Conservation (phyloP, 805 yeast species). For the Saccharomycopsis amapae region DNA sequence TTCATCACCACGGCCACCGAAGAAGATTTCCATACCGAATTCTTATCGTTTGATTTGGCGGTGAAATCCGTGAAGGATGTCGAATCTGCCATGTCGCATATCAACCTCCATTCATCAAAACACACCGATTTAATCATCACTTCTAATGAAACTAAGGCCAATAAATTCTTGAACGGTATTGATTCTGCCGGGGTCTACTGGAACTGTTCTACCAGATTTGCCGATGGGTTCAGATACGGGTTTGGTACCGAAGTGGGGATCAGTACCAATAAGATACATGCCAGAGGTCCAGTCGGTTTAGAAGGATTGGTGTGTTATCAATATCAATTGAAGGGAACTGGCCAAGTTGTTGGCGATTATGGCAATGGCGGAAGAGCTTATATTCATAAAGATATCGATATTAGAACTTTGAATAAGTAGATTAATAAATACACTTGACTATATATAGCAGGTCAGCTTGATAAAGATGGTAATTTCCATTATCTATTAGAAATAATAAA, state of each 20-base stretch:
- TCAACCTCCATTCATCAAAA: conserved; percentile 86
- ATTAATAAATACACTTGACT: too few species aligned
- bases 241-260: conserved; percentile 99
- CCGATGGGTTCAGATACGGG: conserved; percentile 98
- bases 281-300: conserved; percentile 97
- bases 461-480: too few species aligned
- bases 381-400: conserved; percentile 59
- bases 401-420: background rate
- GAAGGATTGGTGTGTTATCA: conserved; percentile 96
- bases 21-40: conserved; percentile 77
- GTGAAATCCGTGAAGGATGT: conserved; percentile 54
- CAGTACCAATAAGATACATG: conserved; percentile 93
- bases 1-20: conserved; percentile 43
- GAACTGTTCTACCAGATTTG: conserved; percentile 96
- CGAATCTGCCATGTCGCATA: conserved; percentile 74
- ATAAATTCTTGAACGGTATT: conserved; percentile 69
- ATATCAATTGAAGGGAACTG: conserved; percentile 85
- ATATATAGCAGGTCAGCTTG: too few species aligned
- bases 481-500: too few species aligned
- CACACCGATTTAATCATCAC: conserved; percentile 94
- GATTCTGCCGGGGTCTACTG: conserved; percentile 97
- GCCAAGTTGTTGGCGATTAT: conserved; percentile 89
- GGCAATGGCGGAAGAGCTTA: conserved; percentile 77
- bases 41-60: conserved; percentile 75
- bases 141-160: conserved; percentile 62